These are phyloP conservation scores for Microsporum audouinii DNA, from an alignment of 2,329 filamentous ascomycete species.

Conservation along the genomic window DNA sequence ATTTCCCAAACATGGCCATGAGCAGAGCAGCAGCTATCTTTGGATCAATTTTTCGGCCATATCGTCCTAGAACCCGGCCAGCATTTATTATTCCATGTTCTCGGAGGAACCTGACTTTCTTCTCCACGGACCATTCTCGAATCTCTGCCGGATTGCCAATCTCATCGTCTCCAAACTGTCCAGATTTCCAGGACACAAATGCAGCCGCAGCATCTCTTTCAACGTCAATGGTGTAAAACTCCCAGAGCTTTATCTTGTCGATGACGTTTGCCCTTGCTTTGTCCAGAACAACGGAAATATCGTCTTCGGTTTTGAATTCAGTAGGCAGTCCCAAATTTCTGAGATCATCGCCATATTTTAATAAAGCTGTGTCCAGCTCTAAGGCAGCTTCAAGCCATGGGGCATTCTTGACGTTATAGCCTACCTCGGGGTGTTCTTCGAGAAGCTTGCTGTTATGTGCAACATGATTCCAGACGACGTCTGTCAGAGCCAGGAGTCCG, in stretches of 20 bases:
- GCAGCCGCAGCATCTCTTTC: slow-evolving; percentile 58
- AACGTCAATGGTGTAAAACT: slow-evolving; percentile 80
- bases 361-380: slow-evolving; percentile 65
- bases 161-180: slow-evolving; percentile 38
- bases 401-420: slow-evolving; percentile 86
- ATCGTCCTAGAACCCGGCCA: slow-evolving; percentile 69
- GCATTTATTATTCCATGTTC: slow-evolving; percentile 58
- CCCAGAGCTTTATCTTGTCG: slow-evolving; percentile 69
- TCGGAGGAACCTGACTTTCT: slow-evolving; percentile 50
- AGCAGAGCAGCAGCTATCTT: slow-evolving; percentile 57
- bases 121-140: slow-evolving; percentile 44
- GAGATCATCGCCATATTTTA: slow-evolving; percentile 53
- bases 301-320: slow-evolving; percentile 56
- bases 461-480: slow-evolving; percentile 97
- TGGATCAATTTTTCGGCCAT: slow-evolving; percentile 60
- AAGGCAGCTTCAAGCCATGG: slow-evolving; percentile 58
- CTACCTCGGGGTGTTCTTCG: slow-evolving; percentile 83
- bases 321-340: slow-evolving; percentile 61
- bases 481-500: slow-evolving; percentile 76
- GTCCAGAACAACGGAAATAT: slow-evolving; percentile 71
- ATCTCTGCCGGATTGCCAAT: slow-evolving; percentile 43
- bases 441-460: slow-evolving; percentile 93
- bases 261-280: slow-evolving; percentile 73
- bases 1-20: slow-evolving; percentile 57
- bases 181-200: slow-evolving; percentile 57